Evolutionary conservation across 257 asterid species (phyloP).

Genomic region (Galeopsis tetrahit): DNA sequence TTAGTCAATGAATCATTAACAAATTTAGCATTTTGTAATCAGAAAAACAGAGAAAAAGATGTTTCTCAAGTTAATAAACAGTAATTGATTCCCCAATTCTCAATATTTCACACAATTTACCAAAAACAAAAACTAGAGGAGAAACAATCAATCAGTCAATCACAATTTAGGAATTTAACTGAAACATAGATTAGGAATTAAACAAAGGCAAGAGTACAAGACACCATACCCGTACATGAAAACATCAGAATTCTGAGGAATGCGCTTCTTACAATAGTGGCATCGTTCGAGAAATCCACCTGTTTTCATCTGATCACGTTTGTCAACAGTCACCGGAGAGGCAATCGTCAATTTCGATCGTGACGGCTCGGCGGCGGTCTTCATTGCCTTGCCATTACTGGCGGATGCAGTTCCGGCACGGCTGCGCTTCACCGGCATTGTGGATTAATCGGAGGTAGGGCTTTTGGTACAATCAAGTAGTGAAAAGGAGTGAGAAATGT

Average conservation of each 20-base stretch:
- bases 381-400: slow-evolving; percentile 29
- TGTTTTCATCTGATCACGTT: slow-evolving; percentile 27
- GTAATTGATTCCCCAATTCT: slow-evolving; percentile 13
- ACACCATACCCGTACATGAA: slow-evolving; percentile 60
- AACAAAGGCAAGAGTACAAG: not conserved
- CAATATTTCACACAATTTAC: not conserved
- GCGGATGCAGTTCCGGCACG: slow-evolving; percentile 31
- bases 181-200: not conserved
- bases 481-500: not conserved
- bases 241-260: slow-evolving; percentile 48
- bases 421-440: slow-evolving; percentile 48
- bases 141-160: not conserved
- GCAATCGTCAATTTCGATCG: slow-evolving; percentile 30
- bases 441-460: slow-evolving; percentile 35
- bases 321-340: slow-evolving; percentile 34
- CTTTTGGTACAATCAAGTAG: not conserved
- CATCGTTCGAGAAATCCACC: slow-evolving; percentile 53
- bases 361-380: slow-evolving; percentile 33
- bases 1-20: slow-evolving; percentile 34
- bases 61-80: slow-evolving; percentile 25
- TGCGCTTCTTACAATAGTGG: slow-evolving; percentile 50
- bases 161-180: not conserved
- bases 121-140: not conserved
- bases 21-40: slow-evolving; percentile 24
- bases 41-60: slow-evolving; percentile 7